A percentile compares a stretch with the other conserved stretches of the same genome.
Conservation (phyloP, 441 rosid genomes). For the Adansonia madagascariensis region DNA sequence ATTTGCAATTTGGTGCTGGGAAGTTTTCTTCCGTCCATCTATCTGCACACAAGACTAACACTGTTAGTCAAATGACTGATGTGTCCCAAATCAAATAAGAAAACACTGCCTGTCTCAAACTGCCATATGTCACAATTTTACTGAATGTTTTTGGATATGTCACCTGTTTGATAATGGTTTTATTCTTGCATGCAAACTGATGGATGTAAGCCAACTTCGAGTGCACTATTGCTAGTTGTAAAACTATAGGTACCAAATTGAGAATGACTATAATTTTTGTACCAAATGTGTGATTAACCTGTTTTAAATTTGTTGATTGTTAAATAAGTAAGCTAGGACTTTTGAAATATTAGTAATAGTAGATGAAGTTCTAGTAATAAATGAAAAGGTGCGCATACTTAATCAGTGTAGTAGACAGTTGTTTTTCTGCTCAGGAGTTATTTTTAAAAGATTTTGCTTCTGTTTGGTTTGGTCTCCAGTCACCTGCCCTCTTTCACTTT, state of each 20-base stretch:
- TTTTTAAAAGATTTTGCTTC: background rate
- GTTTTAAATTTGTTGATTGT: background rate
- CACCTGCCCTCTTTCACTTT: background rate
- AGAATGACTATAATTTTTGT: background rate
- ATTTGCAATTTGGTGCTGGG: too few relatives aligned
- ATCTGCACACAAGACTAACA: too few relatives aligned
- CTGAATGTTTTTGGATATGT: background rate
- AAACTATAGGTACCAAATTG: background rate
- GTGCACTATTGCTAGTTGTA: background rate
- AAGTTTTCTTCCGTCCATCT: too few relatives aligned
- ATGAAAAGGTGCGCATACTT: background rate
- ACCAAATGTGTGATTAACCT: background rate
- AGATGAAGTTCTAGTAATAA: background rate
- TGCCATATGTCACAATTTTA: background rate
- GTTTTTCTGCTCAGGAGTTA: background rate
- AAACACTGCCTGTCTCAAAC: too few relatives aligned
- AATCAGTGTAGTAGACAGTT: background rate
- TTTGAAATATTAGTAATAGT: background rate
- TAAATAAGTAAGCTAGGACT: background rate
- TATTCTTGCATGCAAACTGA: background rate
- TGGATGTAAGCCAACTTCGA: background rate
- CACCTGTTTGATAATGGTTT: background rate
- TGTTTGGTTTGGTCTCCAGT: background rate
- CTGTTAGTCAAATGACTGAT: too few relatives aligned
- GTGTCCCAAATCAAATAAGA: too few relatives aligned